These are phyloP conservation scores for Tardiomyces digboiensis DNA, from an alignment of 1,139 yeast genomes.

Conservation along the genomic window DNA sequence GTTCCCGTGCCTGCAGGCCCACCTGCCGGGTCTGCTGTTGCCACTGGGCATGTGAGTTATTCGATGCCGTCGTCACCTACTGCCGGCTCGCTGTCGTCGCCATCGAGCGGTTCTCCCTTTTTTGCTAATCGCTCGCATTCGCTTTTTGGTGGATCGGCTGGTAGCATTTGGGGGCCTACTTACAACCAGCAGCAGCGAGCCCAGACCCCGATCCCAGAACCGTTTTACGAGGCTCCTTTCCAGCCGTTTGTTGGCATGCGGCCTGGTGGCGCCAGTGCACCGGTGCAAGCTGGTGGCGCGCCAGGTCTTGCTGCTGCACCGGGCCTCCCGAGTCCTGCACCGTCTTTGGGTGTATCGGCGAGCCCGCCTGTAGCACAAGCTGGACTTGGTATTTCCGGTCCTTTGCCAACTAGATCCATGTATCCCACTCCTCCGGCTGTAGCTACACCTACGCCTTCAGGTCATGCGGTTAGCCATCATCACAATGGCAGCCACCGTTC, in stretches of 20 bases:
- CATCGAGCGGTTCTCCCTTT: not conserved
- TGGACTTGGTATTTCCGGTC: not conserved
- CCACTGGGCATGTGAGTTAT: not conserved
- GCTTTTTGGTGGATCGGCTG: not conserved
- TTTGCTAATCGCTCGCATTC: not conserved
- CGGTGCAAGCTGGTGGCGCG: not conserved
- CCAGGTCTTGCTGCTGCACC: not conserved
- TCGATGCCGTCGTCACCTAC: not conserved
- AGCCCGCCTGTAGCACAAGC: not conserved
- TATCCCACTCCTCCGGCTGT: not conserved
- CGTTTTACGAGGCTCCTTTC: not conserved
- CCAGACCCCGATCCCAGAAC: not conserved
- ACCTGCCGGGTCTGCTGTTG: not conserved
- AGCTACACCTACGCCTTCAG: not conserved
- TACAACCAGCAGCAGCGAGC: not conserved
- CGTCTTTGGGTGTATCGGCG: not conserved
- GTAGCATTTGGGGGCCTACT: not conserved
- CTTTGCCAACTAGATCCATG: not conserved
- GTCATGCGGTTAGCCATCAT: not conserved
- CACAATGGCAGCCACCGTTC: not conserved
- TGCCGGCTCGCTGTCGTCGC: not conserved
- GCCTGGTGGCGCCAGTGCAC: not conserved
- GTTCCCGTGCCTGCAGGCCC: not conserved
- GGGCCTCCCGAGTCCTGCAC: not conserved
- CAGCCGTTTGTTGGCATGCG: not conserved